phyloP scores from a whole-genome alignment of 2,329 filamentous ascomycete genomes.

The Aspergillus fumigatiaffinis region DNA sequence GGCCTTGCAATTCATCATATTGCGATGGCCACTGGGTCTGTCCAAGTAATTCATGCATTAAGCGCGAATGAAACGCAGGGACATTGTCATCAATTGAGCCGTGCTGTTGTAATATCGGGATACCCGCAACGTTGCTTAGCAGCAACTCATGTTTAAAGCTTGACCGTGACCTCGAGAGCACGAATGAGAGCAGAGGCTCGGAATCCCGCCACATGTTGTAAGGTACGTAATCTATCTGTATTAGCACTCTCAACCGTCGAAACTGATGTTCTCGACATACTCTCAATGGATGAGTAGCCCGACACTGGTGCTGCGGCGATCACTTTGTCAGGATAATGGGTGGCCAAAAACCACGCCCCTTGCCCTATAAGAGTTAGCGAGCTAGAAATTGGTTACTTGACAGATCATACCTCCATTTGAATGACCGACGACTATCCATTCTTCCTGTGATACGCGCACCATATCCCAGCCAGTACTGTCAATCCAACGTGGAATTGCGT shows the following conservation, averaged over 20 bases:
- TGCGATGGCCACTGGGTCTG: conserved; percentile 40
- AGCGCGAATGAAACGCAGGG: conserved; percentile 53
- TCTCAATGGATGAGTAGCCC: conserved; percentile 56
- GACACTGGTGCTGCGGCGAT: conserved; percentile 56
- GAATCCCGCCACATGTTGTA: conserved; percentile 53
- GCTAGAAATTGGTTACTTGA: not conserved
- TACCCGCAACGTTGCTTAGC: conserved; percentile 48
- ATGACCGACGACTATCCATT: conserved; percentile 55
- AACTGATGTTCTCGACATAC: conserved; percentile 11
- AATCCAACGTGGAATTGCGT: conserved; percentile 51
- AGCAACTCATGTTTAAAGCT: conserved; percentile 56
- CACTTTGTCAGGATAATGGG: conserved; percentile 54
- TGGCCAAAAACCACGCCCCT: conserved; percentile 55
- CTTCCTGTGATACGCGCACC: conserved; percentile 40
- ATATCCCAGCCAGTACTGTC: conserved; percentile 46
- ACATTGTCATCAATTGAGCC: conserved; percentile 57
- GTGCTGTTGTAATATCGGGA: conserved; percentile 55
- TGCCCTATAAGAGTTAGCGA: conserved; percentile 37
- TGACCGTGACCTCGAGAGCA: conserved; percentile 48
- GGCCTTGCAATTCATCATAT: conserved; percentile 49
- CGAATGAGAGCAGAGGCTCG: conserved; percentile 48
- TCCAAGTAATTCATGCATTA: conserved; percentile 49
- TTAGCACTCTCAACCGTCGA: conserved; percentile 3
- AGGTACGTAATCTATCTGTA: conserved; percentile 50
- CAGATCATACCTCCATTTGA: conserved; percentile 51